A percentile compares a stretch with the other conserved stretches of the same genome.
These are phyloP conservation scores for Scheffersomyces parashehatae DNA, from an alignment of 1,139 yeast genomes.

Conservation along the genomic window DNA sequence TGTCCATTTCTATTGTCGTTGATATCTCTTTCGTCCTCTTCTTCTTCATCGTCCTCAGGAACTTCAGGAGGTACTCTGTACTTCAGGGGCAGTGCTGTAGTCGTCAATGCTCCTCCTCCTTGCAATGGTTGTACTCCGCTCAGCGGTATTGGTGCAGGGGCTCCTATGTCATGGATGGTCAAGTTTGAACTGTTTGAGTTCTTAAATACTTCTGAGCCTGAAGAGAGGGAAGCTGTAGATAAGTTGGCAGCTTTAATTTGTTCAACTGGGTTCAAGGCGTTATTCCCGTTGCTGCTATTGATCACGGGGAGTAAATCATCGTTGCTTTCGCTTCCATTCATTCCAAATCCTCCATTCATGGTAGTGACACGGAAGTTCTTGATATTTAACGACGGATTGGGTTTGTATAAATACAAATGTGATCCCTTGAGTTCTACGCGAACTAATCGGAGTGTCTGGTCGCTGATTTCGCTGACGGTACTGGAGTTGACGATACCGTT, in stretches of 20 bases:
- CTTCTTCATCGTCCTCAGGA: no score
- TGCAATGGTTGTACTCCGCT: not conserved
- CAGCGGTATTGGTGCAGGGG: conserved; percentile 4
- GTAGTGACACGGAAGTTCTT: conserved; percentile 38
- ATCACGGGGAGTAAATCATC: no score
- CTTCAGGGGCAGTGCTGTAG: no score
- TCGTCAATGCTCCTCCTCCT: no score
- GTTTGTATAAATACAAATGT: conserved; percentile 54
- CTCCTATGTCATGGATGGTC: conserved; percentile 13
- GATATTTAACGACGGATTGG: conserved; percentile 49
- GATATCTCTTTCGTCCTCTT: no score
- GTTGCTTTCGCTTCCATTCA: not conserved
- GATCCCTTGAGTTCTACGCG: conserved; percentile 71
- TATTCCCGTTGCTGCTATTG: no score
- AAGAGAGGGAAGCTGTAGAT: conserved; percentile 7
- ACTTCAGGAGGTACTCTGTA: no score
- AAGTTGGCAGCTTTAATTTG: conserved; percentile 3
- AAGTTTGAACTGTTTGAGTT: conserved; percentile 16
- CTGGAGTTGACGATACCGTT: conserved; percentile 41
- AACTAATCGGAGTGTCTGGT: conserved; percentile 44
- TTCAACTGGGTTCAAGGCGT: no score
- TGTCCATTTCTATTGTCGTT: no score
- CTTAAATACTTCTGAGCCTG: conserved; percentile 13
- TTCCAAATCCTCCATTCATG: no score
- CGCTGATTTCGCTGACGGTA: conserved; percentile 35